Evolutionary conservation across 1,139 yeast genomes (phyloP), one percentile per base, ranked within the genome.

Genomic region (Hansenula sp.): DNA sequence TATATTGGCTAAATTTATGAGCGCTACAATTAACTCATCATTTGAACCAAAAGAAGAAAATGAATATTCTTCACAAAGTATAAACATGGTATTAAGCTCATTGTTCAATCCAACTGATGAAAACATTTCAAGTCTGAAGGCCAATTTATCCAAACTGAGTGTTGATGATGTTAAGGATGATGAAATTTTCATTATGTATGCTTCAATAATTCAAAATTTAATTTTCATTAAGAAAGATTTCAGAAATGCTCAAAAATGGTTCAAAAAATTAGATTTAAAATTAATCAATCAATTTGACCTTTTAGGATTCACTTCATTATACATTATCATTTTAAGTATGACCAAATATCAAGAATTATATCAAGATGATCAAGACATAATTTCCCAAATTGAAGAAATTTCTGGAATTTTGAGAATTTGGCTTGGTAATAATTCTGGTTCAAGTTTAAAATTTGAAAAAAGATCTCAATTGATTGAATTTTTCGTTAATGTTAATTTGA

Each of bases 401-500:
- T 47, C 58, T 8, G 65, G 62, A 10, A 47, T 51, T 13, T 40
- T 63, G 25, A 58, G 69, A 51, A 57, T 65, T 2, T 63, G 68
- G 68, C 42, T 62, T 25, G 67, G 68, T 24, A 57, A 57, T 33
- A 48, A 59, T 12, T 47, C 51, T 25, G 65, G 63, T 13, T 47
- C 58, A n/a, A 47, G 49, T 12, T 40, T 63, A 33, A 53, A 50
- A 37, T 57, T 61, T 40, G 54, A 56, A n/a, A 52, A 55, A 41
- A 58, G 67, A 52, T 57, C 65, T 3, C 47, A 50, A 36, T 43
- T 65, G 41, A 60, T 65, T 43, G 63, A 63, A 42, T 59, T 54
- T 45, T 61, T 63, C 46, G 63, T 65, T 38, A 58, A 59, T 36
- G 51, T 56, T 21, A 60, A 61, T 19, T 36, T 61, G 42, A 53